Conservation (phyloP, 1,284 basidiomycete species). For the Cerrena zonata region DNA sequence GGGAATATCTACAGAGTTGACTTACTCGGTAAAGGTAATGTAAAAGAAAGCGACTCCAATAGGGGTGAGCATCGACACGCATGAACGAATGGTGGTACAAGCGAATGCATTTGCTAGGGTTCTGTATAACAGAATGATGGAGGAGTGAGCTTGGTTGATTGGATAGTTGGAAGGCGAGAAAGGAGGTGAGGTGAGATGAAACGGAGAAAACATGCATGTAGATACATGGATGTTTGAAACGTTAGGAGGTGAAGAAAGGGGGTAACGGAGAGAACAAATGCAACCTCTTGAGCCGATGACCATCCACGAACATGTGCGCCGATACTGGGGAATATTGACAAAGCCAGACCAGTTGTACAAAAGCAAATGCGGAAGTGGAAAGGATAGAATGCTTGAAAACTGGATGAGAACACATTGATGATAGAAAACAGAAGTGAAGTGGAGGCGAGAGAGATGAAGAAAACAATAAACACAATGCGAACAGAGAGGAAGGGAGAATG, state of each 20-base stretch:
- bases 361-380: not conserved
- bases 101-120: not conserved
- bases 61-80: not conserved
- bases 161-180: too few relatives aligned
- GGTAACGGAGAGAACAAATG: not conserved
- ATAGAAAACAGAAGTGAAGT: not conserved
- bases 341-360: not conserved
- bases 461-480: conserved; percentile 3
- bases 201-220: too few relatives aligned
- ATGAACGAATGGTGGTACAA: not conserved
- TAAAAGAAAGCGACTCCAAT: not conserved
- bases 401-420: not conserved
- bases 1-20: not conserved
- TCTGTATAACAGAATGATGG: not conserved
- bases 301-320: not conserved
- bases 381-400: not conserved
- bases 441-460: not conserved
- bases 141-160: too few relatives aligned
- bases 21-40: too few relatives aligned
- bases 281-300: not conserved
- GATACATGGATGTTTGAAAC: not conserved
- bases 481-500: not conserved
- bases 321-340: not conserved
- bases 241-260: not conserved
- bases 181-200: too few relatives aligned